Conservation (phyloP, 495 filamentous ascomycete species). For the Talaromyces trachyspermus region DNA sequence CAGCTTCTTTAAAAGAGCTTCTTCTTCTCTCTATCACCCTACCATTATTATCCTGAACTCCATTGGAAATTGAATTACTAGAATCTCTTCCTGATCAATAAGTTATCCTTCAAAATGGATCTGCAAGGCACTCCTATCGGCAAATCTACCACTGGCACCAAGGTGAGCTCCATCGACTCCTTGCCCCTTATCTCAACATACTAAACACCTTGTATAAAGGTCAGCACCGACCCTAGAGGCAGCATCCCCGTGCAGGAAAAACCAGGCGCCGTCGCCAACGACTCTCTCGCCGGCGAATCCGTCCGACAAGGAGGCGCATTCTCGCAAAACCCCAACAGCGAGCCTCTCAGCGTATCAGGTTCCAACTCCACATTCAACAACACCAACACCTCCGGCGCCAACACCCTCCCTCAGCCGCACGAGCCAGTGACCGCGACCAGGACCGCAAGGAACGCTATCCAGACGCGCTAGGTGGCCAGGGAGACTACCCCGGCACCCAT, state of each 20-base stretch:
- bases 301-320: constrained; percentile 43
- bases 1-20: background rate
- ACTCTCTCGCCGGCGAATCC: constrained; percentile 62
- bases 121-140: constrained; percentile 40
- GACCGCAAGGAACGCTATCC: constrained; percentile 41
- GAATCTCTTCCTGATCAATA: no score
- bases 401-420: constrained; percentile 40
- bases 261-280: constrained; percentile 49
- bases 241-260: constrained; percentile 42
- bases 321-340: constrained; percentile 41
- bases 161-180: constrained; percentile 20
- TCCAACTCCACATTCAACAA: constrained; percentile 46
- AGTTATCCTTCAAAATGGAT: constrained; percentile 38
- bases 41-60: constrained; percentile 7
- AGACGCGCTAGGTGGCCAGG: constrained; percentile 42
- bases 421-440: constrained; percentile 39
- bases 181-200: background rate
- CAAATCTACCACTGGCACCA: constrained; percentile 30
- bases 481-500: constrained; percentile 41
- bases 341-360: constrained; percentile 40
- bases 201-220: constrained; percentile 12
- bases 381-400: constrained; percentile 47
- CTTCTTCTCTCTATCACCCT: background rate
- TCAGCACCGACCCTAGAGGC: constrained; percentile 43
- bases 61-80: no score